These are phyloP conservation scores for Alternaria burnsii DNA, from an alignment of 2,329 filamentous ascomycete genomes.

Conservation along the genomic window DNA sequence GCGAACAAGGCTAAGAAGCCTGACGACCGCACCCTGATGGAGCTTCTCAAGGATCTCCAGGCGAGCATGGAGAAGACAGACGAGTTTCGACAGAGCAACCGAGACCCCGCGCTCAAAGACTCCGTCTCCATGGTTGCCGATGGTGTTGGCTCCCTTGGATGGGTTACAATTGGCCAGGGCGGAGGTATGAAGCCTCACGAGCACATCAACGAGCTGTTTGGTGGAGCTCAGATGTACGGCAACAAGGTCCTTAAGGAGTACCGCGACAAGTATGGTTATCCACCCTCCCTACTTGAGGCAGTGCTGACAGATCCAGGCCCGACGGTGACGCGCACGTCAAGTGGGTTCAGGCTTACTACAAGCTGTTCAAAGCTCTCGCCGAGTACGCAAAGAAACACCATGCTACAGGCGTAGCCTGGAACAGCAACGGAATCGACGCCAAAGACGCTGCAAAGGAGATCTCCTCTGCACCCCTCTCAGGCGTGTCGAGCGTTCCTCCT, in stretches of 20 bases:
- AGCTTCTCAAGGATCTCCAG: slow-evolving; percentile 87
- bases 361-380: slow-evolving; percentile 82
- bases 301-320: slow-evolving; percentile 57
- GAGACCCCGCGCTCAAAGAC: slow-evolving; percentile 76
- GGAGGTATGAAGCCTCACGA: slow-evolving; percentile 74
- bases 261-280: slow-evolving; percentile 73
- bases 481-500: slow-evolving; percentile 71
- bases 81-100: slow-evolving; percentile 82
- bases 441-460: slow-evolving; percentile 71
- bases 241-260: slow-evolving; percentile 92
- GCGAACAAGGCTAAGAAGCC: slow-evolving; percentile 93
- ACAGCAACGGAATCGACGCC: slow-evolving; percentile 76
- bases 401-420: slow-evolving; percentile 83
- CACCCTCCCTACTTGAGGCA: background rate
- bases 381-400: slow-evolving; percentile 88
- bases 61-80: slow-evolving; percentile 80
- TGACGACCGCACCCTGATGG: slow-evolving; percentile 74
- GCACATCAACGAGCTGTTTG: slow-evolving; percentile 82
- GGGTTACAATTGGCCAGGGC: slow-evolving; percentile 78
- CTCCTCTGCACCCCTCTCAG: slow-evolving; percentile 53
- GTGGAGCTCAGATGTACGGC: slow-evolving; percentile 89
- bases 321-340: slow-evolving; percentile 75
- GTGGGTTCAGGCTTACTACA: slow-evolving; percentile 93
- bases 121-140: slow-evolving; percentile 89
- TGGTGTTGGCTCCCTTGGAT: slow-evolving; percentile 86